These are phyloP conservation scores for Coccinonectria pachysandricola DNA, from an alignment of 2,329 filamentous ascomycete species.

Conservation along the genomic window DNA sequence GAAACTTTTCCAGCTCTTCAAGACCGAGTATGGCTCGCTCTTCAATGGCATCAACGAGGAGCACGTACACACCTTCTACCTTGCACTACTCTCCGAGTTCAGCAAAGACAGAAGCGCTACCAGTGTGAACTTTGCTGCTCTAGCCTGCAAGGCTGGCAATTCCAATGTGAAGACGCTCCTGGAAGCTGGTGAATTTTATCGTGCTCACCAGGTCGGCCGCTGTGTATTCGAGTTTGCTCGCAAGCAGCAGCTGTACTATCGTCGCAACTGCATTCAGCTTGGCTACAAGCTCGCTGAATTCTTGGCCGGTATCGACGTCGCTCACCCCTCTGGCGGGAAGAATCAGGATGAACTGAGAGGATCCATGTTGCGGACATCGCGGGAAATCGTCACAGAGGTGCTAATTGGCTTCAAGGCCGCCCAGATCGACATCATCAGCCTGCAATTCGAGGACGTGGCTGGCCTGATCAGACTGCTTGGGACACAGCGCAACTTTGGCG, in stretches of 20 bases:
- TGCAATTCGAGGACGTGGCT: conserved; percentile 34
- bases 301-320: conserved; percentile 30
- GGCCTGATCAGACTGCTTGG: conserved; percentile 36
- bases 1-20: conserved; percentile 29
- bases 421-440: conserved; percentile 32
- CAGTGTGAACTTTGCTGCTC: conserved; percentile 27
- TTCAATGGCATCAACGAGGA: conserved; percentile 20
- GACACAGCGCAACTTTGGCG: conserved; percentile 34
- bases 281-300: conserved; percentile 36
- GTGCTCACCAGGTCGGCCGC: conserved; percentile 32
- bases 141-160: conserved; percentile 23
- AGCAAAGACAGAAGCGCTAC: conserved; percentile 21
- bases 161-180: conserved; percentile 26
- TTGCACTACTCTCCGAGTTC: conserved; percentile 29
- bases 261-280: conserved; percentile 26
- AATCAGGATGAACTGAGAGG: conserved; percentile 7
- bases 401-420: conserved; percentile 30
- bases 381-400: conserved; percentile 22
- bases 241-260: conserved; percentile 30
- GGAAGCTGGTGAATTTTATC: conserved; percentile 26
- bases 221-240: conserved; percentile 32
- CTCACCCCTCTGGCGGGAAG: conserved; percentile 23
- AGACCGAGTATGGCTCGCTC: conserved; percentile 19
- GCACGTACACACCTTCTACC: conserved; percentile 28
- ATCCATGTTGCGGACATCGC: conserved; percentile 13